Evolutionary conservation across 108 stramenopile genomes (phyloP).

Genomic region (Seminavis robusta): DNA sequence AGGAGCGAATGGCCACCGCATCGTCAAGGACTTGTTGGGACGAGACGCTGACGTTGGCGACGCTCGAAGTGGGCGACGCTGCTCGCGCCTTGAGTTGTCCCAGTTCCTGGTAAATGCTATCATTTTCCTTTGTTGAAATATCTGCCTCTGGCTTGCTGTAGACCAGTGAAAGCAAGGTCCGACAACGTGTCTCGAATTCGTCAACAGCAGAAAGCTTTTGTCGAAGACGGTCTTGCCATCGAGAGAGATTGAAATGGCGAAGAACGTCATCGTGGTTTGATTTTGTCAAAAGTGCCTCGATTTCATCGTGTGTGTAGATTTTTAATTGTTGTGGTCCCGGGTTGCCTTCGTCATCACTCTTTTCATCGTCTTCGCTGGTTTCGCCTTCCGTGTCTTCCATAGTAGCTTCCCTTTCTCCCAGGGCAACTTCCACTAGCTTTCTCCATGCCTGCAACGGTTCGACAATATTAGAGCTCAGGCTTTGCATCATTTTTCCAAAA

Average conservation of each 20-base stretch:
- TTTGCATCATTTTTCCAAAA: slow-evolving; percentile 19
- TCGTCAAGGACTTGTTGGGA: slow-evolving; percentile 46
- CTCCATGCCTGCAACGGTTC: slow-evolving; percentile 27
- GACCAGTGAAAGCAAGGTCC: slow-evolving; percentile 30
- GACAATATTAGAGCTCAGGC: slow-evolving; percentile 14
- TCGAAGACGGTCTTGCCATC: slow-evolving; percentile 19
- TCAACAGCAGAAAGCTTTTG: slow-evolving; percentile 39
- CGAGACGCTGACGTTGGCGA: too few relatives aligned
- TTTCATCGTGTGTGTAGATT: slow-evolving; percentile 34
- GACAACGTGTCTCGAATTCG: slow-evolving; percentile 40
- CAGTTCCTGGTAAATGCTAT: slow-evolving; percentile 40
- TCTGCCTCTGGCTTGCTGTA: slow-evolving; percentile 12
- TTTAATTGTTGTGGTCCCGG: slow-evolving; percentile 27
- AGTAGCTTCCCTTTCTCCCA: slow-evolving; percentile 20
- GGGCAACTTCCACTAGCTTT: slow-evolving; percentile 1
- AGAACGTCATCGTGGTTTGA: slow-evolving; percentile 25
- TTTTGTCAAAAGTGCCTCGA: slow-evolving; percentile 31
- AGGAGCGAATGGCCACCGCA: slow-evolving; percentile 45
- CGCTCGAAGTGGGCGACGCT: not conserved
- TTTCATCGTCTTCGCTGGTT: slow-evolving; percentile 6
- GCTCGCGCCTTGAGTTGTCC: slow-evolving; percentile 27
- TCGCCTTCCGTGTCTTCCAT: not conserved
- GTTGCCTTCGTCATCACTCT: slow-evolving; percentile 16
- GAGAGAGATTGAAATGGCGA: slow-evolving; percentile 33
- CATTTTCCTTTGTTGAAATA: slow-evolving; percentile 6